Percentiles rank a stretch among this genome's conserved stretches.
Evolutionary conservation across 2,329 filamentous ascomycete genomes (phyloP).

Genomic region (Aspergillus texensis): DNA sequence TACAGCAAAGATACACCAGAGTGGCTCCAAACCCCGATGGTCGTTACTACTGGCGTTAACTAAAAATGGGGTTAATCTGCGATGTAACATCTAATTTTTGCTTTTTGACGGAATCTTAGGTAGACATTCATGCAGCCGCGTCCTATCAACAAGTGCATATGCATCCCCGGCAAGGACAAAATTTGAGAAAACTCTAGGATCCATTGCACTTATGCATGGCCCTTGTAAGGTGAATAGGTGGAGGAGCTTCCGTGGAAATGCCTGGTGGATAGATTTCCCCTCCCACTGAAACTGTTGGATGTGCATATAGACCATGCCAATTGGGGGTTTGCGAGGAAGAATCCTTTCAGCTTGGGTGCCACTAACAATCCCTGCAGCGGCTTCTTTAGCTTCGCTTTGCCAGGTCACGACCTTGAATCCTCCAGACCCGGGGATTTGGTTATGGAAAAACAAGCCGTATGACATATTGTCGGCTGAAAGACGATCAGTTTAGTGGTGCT

Average conservation of each 20-base stretch:
- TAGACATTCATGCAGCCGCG: background rate
- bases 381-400: background rate
- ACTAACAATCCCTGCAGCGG: background rate
- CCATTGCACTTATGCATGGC: background rate
- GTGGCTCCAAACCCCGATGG: background rate
- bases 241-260: background rate
- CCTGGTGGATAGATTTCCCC: background rate
- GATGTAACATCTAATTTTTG: background rate
- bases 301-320: background rate
- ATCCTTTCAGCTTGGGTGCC: conserved; percentile 1
- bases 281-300: conserved; percentile 4
- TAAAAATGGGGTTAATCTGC: background rate
- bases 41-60: background rate
- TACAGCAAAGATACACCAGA: background rate
- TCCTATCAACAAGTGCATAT: background rate
- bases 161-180: background rate
- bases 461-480: background rate
- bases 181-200: background rate
- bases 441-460: background rate
- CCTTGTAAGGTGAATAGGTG: background rate
- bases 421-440: background rate
- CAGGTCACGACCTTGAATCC: background rate
- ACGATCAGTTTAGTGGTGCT: background rate
- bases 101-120: conserved; percentile 3
- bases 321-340: background rate